Base-by-base conservation (phyloP, 345 rosid species). In the Physaria fendleri region DNA sequence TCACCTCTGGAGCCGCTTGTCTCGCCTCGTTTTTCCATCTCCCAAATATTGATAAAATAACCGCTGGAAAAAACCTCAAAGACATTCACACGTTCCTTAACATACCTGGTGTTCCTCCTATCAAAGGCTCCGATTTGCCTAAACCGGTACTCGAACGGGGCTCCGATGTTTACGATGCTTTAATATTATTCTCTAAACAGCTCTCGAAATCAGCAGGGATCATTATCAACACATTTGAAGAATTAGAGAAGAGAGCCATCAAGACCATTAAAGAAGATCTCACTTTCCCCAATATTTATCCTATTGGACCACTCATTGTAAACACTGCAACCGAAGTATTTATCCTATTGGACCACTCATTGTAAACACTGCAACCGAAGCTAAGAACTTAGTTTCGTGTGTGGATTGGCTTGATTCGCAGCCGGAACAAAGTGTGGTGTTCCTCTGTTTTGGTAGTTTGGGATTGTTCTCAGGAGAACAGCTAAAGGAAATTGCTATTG, bases 271-370 rank as follows among this genome's bases (percentile, higher is more conserved):
- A 24, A 16, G 78, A 77, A 4, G 96, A 88, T 2, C 9, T 52
- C 4, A 72, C 85, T 34, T 59, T 78, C 1, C 76, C 70, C 0
- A 53, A 69, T 10, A 2, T 84, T 8, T 74, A 71, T 58, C 76
- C 83, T 11, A 58, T 84, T 5, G 95, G 88, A 4, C 88, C 87
- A 3, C 30, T 87, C 55, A 67, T 80, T 13, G 60, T 51, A 2
- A 6, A 27, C 3, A n/a, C n/a, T n/a, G n/a, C n/a, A n/a, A n/a
- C n/a, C 78, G 71, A 0, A 47, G 70, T n/a, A 4, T 82, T 11
- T 79, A 71, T 59, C 76, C 84, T 8, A 59, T 84, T 7, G 95
- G 89, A 4, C 89, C 87, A 3, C 33, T 87, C 56, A 68, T 82
- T 14, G 61, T 52, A 54, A 15, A 25, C 8, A 7, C 6, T 4